Conservation (phyloP, 495 filamentous ascomycete species). For the Astrocystis sublimbata region DNA sequence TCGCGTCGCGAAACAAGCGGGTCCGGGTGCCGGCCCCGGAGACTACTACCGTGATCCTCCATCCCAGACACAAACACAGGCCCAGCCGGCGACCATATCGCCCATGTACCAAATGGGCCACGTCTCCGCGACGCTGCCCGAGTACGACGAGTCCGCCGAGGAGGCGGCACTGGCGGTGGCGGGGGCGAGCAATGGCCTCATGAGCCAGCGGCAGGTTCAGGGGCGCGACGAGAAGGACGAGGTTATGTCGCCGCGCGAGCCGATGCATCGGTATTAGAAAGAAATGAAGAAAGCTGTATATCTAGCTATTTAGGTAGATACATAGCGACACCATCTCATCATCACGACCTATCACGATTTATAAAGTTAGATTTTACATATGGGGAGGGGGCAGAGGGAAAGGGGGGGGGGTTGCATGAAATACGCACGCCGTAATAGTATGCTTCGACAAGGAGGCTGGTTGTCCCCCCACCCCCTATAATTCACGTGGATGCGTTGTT, state of each 20-base stretch:
- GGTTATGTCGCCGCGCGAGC: conserved; percentile 5
- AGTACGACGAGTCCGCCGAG: conserved; percentile 14
- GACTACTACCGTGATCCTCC: conserved; percentile 2
- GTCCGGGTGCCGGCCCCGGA: background rate
- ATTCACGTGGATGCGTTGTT: background rate
- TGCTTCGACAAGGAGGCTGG: background rate
- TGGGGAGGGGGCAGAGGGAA: no score
- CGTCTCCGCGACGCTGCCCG: conserved; percentile 9
- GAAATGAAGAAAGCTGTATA: background rate
- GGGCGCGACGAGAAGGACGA: conserved; percentile 4
- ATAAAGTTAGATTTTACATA: background rate
- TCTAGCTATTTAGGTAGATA: no score
- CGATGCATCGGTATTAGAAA: conserved; percentile 8
- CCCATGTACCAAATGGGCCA: conserved; percentile 16
- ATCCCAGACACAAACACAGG: no score
- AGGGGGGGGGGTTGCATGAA: background rate
- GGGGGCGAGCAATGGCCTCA: background rate
- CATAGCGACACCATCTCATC: background rate
- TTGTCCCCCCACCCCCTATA: no score
- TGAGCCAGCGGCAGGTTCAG: background rate
- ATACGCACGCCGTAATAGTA: background rate
- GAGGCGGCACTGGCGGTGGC: background rate
- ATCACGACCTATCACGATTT: background rate
- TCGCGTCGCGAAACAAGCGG: no score
- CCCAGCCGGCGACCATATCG: conserved; percentile 2